Percentiles rank a stretch among this genome's conserved stretches.
These are phyloP conservation scores for Dillenia suffruticosa DNA, from an alignment of 164 flowering plant species.

Conservation along the genomic window DNA sequence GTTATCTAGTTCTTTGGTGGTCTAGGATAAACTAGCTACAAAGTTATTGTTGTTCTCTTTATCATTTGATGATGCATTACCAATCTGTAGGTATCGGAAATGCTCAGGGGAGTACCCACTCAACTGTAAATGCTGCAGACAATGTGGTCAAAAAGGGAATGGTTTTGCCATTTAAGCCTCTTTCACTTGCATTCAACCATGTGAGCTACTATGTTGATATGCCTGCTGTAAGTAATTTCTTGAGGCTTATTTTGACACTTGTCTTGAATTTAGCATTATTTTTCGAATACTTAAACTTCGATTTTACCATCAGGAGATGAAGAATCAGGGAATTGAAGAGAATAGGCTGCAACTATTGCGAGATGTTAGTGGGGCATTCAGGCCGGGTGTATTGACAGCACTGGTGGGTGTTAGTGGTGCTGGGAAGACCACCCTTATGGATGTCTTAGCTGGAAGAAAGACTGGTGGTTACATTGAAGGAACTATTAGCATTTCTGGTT, in stretches of 20 bases:
- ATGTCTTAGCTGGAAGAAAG: conserved; percentile 64
- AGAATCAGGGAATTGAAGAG: conserved; percentile 44
- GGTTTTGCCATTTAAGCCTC: conserved; percentile 63
- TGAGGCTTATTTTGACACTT: neutral
- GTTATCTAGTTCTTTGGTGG: too few species aligned
- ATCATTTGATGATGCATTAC: conserved; percentile 2
- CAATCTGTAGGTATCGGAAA: conserved; percentile 19
- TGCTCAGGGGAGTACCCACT: conserved; percentile 6
- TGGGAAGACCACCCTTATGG: conserved; percentile 74
- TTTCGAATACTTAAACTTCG: neutral
- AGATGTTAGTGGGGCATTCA: conserved; percentile 62
- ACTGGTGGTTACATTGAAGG: conserved; percentile 65
- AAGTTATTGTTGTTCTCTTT: too few species aligned
- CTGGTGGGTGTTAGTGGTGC: conserved; percentile 71
- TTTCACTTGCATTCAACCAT: conserved; percentile 49
- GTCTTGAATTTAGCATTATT: neutral
- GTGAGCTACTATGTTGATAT: conserved; percentile 65
- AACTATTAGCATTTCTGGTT: conserved; percentile 50
- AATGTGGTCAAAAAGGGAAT: conserved; percentile 39
- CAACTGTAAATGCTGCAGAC: conserved; percentile 7
- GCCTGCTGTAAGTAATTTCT: conserved; percentile 49
- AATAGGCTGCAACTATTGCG: conserved; percentile 46
- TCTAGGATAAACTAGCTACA: too few species aligned
- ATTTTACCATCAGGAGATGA: conserved; percentile 48
- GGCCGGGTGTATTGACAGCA: conserved; percentile 63